Evolutionary conservation across 108 stramenopile species (phyloP).

Genomic region (Conticribra weissflogii): DNA sequence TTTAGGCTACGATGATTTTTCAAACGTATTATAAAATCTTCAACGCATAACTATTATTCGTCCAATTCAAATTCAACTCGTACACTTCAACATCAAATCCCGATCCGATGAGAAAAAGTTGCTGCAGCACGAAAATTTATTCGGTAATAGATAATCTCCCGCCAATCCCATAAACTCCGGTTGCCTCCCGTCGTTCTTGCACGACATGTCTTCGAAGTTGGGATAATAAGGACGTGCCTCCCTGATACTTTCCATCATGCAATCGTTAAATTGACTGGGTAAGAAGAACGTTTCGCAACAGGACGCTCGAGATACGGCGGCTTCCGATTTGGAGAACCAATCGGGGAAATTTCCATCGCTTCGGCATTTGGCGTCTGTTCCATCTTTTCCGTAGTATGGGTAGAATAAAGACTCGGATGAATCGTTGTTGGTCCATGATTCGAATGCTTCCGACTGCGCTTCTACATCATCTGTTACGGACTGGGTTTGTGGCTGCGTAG

Average conservation of each 20-base stretch:
- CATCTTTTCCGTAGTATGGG: slow-evolving; percentile 9
- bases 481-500: no score
- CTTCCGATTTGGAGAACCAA: slow-evolving; percentile 7
- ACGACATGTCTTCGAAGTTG: slow-evolving; percentile 10
- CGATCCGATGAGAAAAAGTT: slow-evolving; percentile 13
- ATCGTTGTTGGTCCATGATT: neutral
- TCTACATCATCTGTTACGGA: neutral
- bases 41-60: no score
- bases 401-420: slow-evolving; percentile 5
- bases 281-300: slow-evolving; percentile 18
- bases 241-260: neutral
- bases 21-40: no score
- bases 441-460: neutral
- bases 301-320: neutral
- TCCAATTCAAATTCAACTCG: neutral
- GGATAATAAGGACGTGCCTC: slow-evolving; percentile 24
- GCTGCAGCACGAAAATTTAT: slow-evolving; percentile 15
- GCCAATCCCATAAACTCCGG: slow-evolving; percentile 24
- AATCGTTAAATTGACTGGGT: neutral
- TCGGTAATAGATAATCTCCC: slow-evolving; percentile 15
- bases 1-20: no score
- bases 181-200: slow-evolving; percentile 32
- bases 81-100: slow-evolving; percentile 3
- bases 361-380: slow-evolving; percentile 6
- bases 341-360: slow-evolving; percentile 13